phyloP scores from a whole-genome alignment of 306 rosid genomes.

The Rubus idaeus region DNA sequence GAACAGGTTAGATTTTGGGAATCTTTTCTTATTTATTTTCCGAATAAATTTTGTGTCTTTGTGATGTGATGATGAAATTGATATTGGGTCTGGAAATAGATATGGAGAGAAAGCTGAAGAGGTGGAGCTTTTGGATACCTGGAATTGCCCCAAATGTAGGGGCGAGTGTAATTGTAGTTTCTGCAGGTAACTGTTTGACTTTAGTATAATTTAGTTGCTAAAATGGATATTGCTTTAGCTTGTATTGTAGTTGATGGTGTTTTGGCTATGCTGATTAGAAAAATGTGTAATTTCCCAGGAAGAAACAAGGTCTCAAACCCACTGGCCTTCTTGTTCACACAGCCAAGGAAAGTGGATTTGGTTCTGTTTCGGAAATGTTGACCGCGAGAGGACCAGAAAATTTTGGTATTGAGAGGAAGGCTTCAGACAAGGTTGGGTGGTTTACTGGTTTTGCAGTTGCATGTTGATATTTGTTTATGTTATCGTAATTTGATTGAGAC shows the following conservation, averaged over 20 bases:
- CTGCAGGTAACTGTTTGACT: conserved; percentile 54
- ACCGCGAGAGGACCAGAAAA: conserved; percentile 20
- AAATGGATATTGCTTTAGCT: neutral
- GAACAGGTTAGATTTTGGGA: conserved; percentile 53
- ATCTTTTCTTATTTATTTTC: neutral
- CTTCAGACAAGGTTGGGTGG: conserved; percentile 30
- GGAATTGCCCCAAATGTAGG: conserved; percentile 82
- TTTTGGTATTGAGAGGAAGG: conserved; percentile 25
- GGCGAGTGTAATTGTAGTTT: conserved; percentile 73
- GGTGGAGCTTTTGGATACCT: conserved; percentile 36
- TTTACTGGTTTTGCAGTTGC: neutral
- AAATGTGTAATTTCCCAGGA: conserved; percentile 41
- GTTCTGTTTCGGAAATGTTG: conserved; percentile 64
- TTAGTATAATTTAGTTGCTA: neutral
- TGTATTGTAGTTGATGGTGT: conserved; percentile 7
- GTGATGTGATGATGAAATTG: neutral
- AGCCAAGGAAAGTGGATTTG: conserved; percentile 62
- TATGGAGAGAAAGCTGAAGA: conserved; percentile 69
- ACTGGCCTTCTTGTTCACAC: conserved; percentile 49
- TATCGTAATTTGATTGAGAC: neutral
- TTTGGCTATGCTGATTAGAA: conserved; percentile 18
- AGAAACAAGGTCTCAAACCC: conserved; percentile 60
- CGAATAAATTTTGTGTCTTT: conserved; percentile 3
- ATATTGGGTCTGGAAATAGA: conserved; percentile 34
- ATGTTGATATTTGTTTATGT: conserved; percentile 2